Evolutionary conservation across 352 stramenopile genomes (phyloP).

Genomic region (Globisporangium spinosum): DNA sequence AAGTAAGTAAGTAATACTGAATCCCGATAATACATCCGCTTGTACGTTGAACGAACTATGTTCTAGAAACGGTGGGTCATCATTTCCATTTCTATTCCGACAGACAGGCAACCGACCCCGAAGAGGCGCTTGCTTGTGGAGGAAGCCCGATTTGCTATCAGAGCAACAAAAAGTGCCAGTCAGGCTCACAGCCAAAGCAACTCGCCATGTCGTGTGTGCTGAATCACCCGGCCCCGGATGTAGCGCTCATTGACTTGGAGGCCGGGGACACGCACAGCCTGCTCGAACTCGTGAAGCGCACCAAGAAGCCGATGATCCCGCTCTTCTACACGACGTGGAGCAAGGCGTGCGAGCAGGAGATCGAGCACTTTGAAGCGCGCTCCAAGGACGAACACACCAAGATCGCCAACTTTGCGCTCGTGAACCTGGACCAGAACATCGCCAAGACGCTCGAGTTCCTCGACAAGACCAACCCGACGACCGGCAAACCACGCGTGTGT

Average conservation of each 20-base stretch:
- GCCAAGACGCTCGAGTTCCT: constrained; percentile 44
- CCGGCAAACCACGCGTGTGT: constrained; percentile 41
- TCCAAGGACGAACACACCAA: constrained; percentile 47
- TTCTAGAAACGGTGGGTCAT: not conserved
- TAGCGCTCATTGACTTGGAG: constrained; percentile 51
- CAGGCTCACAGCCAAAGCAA: not conserved
- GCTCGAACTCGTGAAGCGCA: constrained; percentile 29
- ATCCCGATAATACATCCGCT: not conserved
- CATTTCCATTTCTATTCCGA: constrained; percentile 5
- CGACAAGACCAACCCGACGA: constrained; percentile 33
- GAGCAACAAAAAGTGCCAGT: not conserved
- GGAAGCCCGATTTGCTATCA: not conserved
- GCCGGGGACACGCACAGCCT: constrained; percentile 36
- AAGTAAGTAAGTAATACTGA: not conserved
- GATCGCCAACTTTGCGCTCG: constrained; percentile 55
- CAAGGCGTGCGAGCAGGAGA: constrained; percentile 42
- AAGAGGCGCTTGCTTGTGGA: constrained; percentile 1
- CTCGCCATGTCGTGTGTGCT: constrained; percentile 40
- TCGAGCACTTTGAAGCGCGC: constrained; percentile 53
- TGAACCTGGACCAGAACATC: constrained; percentile 64
- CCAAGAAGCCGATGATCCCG: constrained; percentile 37
- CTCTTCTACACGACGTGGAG: constrained; percentile 71
- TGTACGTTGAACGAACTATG: not conserved
- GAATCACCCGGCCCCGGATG: constrained; percentile 45
- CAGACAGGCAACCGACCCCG: not conserved